Evolutionary conservation across 1,284 basidiomycete species (phyloP).

Genomic region (Leccinum griseonigrum): DNA sequence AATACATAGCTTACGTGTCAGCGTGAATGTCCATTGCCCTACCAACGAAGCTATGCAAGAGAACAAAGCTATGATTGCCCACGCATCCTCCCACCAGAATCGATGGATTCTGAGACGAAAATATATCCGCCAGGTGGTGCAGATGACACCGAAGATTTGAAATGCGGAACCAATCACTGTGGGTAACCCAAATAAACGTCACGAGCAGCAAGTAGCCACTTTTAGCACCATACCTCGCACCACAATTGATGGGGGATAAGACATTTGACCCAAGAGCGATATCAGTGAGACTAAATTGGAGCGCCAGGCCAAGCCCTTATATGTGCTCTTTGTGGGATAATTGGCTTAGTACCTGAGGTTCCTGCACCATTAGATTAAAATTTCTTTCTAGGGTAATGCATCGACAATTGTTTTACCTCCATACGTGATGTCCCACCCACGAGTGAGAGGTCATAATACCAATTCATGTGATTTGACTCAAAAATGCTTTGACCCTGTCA

Average conservation of each 20-base stretch:
- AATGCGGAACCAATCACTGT: neutral
- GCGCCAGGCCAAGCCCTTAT: neutral
- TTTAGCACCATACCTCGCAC: slow-evolving; percentile 1
- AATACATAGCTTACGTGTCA: slow-evolving; percentile 5
- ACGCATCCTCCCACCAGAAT: slow-evolving; percentile 21
- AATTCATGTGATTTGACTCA: too few species aligned
- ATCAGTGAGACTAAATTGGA: neutral
- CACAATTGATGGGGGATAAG: neutral
- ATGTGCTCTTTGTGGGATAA: neutral
- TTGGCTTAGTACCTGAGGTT: neutral
- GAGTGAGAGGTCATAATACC: too few species aligned
- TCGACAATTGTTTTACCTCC: too few species aligned
- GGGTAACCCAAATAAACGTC: neutral
- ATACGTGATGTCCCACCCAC: too few species aligned
- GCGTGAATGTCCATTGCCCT: slow-evolving; percentile 6
- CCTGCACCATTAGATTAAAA: too few species aligned
- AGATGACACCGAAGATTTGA: slow-evolving; percentile 9
- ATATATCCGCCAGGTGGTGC: slow-evolving; percentile 15
- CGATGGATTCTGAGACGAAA: slow-evolving; percentile 16
- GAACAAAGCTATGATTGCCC: slow-evolving; percentile 5
- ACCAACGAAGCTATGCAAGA: slow-evolving; percentile 4
- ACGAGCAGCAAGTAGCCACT: neutral
- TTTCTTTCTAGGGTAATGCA: too few species aligned
- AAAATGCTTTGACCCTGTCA: too few species aligned
- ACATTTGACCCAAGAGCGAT: neutral